These are phyloP conservation scores for Cerrena zonata DNA, from an alignment of 1,284 basidiomycete species.

Conservation along the genomic window DNA sequence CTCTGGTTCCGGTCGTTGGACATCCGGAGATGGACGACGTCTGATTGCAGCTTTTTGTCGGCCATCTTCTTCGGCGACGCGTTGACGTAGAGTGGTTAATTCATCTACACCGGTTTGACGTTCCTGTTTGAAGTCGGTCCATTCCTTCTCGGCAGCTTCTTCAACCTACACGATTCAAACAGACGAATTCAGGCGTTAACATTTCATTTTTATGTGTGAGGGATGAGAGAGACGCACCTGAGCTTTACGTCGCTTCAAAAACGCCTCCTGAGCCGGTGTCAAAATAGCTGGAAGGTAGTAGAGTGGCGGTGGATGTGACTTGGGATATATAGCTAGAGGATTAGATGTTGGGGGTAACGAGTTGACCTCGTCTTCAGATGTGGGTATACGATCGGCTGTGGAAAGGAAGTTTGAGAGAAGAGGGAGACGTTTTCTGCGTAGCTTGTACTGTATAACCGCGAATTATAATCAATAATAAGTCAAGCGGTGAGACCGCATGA, in stretches of 20 bases:
- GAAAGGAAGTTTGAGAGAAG: constrained; percentile 69
- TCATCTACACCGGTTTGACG: constrained; percentile 55
- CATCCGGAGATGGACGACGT: constrained; percentile 34
- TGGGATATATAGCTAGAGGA: constrained; percentile 46
- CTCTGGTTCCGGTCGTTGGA: constrained; percentile 18
- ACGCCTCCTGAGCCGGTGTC: constrained; percentile 64
- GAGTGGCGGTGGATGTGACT: constrained; percentile 66
- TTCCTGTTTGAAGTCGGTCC: constrained; percentile 56
- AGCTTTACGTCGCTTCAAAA: constrained; percentile 54
- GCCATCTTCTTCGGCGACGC: constrained; percentile 54
- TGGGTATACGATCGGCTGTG: constrained; percentile 64
- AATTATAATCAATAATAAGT: background rate
- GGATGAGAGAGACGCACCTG: constrained; percentile 39
- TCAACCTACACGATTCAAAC: constrained; percentile 38
- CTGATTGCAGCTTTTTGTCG: constrained; percentile 48
- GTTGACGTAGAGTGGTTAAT: constrained; percentile 53
- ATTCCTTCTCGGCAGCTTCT: constrained; percentile 63
- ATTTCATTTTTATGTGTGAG: constrained; percentile 4
- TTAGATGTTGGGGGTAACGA: constrained; percentile 29
- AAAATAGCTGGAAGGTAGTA: constrained; percentile 71
- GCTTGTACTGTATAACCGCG: constrained; percentile 48
- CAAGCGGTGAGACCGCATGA: constrained; percentile 4
- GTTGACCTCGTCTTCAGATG: constrained; percentile 27
- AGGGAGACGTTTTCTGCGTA: constrained; percentile 61
- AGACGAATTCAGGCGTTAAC: constrained; percentile 4